phyloP scores from a whole-genome alignment of 2,329 filamentous ascomycete genomes.

The Botryotinia calthae region DNA sequence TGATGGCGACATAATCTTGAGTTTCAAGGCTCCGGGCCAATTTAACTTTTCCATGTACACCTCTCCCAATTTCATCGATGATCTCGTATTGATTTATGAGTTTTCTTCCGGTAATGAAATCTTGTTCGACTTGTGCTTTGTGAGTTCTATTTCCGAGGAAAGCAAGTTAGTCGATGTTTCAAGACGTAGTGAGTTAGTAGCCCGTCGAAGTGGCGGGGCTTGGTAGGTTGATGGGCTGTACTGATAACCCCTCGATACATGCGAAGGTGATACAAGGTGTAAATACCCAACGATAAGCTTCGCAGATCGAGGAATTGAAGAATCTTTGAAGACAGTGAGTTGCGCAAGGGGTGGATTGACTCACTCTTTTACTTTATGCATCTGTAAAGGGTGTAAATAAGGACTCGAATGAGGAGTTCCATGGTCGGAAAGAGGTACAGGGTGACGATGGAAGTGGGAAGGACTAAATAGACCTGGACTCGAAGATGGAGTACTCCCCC shows the following conservation, averaged over 20 bases:
- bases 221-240: neutral
- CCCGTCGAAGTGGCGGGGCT: neutral
- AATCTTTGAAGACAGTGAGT: neutral
- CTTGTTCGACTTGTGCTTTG: constrained; percentile 85
- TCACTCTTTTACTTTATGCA: constrained; percentile 74
- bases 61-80: constrained; percentile 91
- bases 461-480: constrained; percentile 63
- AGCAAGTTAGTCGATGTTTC: constrained; percentile 28
- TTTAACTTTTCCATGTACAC: constrained; percentile 97
- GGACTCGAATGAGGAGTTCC: constrained; percentile 54
- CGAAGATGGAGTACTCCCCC: constrained; percentile 57
- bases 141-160: constrained; percentile 63
- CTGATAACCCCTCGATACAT: neutral
- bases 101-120: constrained; percentile 86
- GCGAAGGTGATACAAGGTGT: neutral
- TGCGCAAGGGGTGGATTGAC: constrained; percentile 38
- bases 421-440: constrained; percentile 47
- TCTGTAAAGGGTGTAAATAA: constrained; percentile 68
- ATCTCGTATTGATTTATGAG: constrained; percentile 98
- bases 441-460: constrained; percentile 40
- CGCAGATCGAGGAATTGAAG: neutral
- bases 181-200: neutral
- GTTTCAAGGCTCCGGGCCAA: constrained; percentile 78
- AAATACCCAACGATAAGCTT: neutral
- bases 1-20: constrained; percentile 85